Base-by-base conservation (phyloP, 1,284 basidiomycete species). In the Exobasidium cylindrosporum region DNA sequence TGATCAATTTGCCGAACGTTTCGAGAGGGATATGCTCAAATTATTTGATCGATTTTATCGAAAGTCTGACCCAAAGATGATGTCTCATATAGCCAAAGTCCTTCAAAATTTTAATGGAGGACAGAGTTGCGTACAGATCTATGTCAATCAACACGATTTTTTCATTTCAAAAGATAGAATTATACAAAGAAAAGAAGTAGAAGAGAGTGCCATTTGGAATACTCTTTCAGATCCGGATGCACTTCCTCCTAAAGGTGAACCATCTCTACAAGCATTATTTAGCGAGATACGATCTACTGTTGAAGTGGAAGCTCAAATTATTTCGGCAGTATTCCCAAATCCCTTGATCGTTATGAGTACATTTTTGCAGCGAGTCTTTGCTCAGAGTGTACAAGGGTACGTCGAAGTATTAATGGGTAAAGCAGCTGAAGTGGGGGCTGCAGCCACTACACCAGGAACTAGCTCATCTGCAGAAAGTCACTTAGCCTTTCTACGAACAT, bases 271-370 rank as follows among this genome's bases (percentile, higher is more conserved):
- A 2, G 88, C 89, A 28, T 82, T 98, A 26, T 92, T 96, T 79
- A 83, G 84, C 43, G 92, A 97, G 78, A 97, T 98, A 62, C 85
- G 92, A 35, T 83, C 85, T 4, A 97, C 94, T 0, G 93, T 97
- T 23, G 90, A 89, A 40, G 92, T 95, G 69, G 96, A 99, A 81
- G 90, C 92, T 0, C 93, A 97, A 78, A 99, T 99, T 64, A 94
- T 98, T 49, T 93, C 95, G 78, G 96, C 93, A 1, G 96, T 99
- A 3, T 99, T 99, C 80, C 96, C 96, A 0, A 93, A 93, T 69
- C 95, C 96, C 10, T 87, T 90, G 7, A 86, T 92, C n/a, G 96
- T 99, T 14, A 95, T 98, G 92, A 92, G 97, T 81, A 94, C 97
- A 5, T 98, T 99, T 81, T 81, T 99, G 45, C 96, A 97, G 79